These are phyloP conservation scores for Aaosphaeria pasadenensis DNA, from an alignment of 2,329 filamentous ascomycete genomes.

Conservation along the genomic window DNA sequence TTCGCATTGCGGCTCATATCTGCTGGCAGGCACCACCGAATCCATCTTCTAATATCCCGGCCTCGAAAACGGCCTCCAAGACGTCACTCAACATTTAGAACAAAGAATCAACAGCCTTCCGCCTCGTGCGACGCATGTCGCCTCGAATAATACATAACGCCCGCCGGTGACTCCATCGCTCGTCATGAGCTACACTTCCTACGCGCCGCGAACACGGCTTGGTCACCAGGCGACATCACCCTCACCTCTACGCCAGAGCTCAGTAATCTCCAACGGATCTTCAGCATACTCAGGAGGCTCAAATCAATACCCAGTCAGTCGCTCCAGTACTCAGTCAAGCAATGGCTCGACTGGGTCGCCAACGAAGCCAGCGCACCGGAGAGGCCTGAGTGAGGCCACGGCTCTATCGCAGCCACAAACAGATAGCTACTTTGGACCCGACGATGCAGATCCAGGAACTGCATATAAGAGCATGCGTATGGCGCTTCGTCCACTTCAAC, in stretches of 20 bases:
- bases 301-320: constrained; percentile 54
- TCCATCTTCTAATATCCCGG: constrained; percentile 24
- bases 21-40: constrained; percentile 24
- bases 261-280: constrained; percentile 69
- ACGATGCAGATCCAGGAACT: constrained; percentile 55
- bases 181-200: constrained; percentile 35
- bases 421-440: constrained; percentile 45
- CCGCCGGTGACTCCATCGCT: constrained; percentile 14
- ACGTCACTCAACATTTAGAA: constrained; percentile 12
- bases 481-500: constrained; percentile 61
- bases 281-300: constrained; percentile 63
- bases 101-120: constrained; percentile 7
- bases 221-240: constrained; percentile 40
- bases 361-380: constrained; percentile 56
- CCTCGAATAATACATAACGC: constrained; percentile 8
- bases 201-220: constrained; percentile 37
- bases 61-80: constrained; percentile 25
- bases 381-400: constrained; percentile 71
- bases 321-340: constrained; percentile 70
- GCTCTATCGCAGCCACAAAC: constrained; percentile 52
- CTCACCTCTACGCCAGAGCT: constrained; percentile 58
- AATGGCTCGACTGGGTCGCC: constrained; percentile 56
- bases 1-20: constrained; percentile 11
- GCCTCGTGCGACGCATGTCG: constrained; percentile 30
- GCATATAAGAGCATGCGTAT: constrained; percentile 71